Percentiles rank a stretch among this genome's conserved stretches.
Conservation (phyloP, 495 filamentous ascomycete species). For the Staphylotrichum longicolle region DNA sequence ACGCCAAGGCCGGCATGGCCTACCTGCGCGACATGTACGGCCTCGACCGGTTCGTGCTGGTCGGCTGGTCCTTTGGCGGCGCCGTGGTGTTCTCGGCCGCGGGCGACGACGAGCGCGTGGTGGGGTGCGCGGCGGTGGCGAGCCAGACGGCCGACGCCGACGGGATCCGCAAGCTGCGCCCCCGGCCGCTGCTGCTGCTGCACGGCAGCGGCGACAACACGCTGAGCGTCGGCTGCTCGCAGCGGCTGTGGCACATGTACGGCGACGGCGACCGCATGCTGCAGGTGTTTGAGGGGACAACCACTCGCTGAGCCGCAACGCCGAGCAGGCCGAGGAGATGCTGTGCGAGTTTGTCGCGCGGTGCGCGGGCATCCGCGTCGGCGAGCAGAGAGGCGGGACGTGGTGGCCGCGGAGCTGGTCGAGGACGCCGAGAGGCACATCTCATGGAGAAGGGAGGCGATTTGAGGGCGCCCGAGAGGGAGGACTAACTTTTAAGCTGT, state of each 20-base stretch:
- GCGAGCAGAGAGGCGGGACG: conserved; percentile 21
- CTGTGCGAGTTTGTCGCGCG: conserved; percentile 38
- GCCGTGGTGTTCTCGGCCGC: conserved; percentile 42
- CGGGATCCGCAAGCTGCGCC: conserved; percentile 30
- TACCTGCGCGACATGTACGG: conserved; percentile 37
- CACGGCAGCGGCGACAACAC: conserved; percentile 43
- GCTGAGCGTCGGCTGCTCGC: conserved; percentile 33
- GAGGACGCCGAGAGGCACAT: conserved; percentile 31
- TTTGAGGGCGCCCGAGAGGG: conserved; percentile 33
- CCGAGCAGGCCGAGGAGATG: conserved; percentile 35
- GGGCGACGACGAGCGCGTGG: conserved; percentile 35
- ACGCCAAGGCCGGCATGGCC: conserved; percentile 41
- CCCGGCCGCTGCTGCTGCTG: conserved; percentile 38
- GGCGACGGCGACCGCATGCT: conserved; percentile 34
- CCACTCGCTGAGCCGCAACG: conserved; percentile 42
- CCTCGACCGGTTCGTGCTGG: conserved; percentile 39
- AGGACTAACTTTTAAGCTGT: conserved; percentile 23
- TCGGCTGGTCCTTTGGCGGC: conserved; percentile 50
- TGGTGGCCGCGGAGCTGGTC: conserved; percentile 31
- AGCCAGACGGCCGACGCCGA: conserved; percentile 36
- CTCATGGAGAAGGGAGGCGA: conserved; percentile 38
- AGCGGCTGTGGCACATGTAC: conserved; percentile 42
- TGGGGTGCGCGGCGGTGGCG: conserved; percentile 42
- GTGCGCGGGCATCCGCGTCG: conserved; percentile 29
- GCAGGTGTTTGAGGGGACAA: conserved; percentile 44